Base-by-base conservation (phyloP, 768 basidiomycete genomes). In the Punctularia strigosozonata region DNA sequence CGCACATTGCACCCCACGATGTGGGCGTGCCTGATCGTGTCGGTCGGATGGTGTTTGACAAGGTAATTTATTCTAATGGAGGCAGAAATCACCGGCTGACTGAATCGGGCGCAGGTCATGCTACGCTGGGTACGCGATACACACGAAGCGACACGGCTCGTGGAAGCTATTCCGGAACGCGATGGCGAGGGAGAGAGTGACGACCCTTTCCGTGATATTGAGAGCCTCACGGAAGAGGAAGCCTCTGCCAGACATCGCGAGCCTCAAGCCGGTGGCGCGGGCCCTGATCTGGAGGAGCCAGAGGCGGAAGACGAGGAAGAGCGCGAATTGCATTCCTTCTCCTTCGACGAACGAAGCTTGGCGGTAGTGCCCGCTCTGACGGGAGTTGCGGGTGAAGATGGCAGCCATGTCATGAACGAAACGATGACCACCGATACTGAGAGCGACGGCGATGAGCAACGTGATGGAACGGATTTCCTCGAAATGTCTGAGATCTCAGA, bases 161-260 rank as follows among this genome's bases (percentile, higher is more conserved):
- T 41, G 40, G 15, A 10, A 30, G 8, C 12, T 53, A 38, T 38
- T 51, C 38, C 44, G 54, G 45, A 48, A 57, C 54, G 43, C 51
- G 62, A 38, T 6, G 67, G 61, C 21, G 55, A 49, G 61, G 65
- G 70, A 30, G 66, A 70, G 31, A 85, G 83, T 44, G 86, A 88
- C 48, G 92, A 97, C 62, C 85, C 88, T 6, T 97, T 97, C 59
- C 74, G 75, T 23, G 91, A 91, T 49, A 82, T 97, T 39, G 91
- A 94, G 53, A 90, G 88, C 49, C 54, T 91, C 49, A 64, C 72
- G 24, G 81, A 83, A 40, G 82, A 82, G 36, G 54, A 55, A 19
- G 37, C 19, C 15, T n/a, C 41, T 17, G 26, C 22, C 2, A 37
- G 26, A 10, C 33, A 34, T 8, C 18, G 10, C 19, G 10, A 19